Base-by-base conservation (phyloP, 129 eudicot species). In the Mikania micrantha region DNA sequence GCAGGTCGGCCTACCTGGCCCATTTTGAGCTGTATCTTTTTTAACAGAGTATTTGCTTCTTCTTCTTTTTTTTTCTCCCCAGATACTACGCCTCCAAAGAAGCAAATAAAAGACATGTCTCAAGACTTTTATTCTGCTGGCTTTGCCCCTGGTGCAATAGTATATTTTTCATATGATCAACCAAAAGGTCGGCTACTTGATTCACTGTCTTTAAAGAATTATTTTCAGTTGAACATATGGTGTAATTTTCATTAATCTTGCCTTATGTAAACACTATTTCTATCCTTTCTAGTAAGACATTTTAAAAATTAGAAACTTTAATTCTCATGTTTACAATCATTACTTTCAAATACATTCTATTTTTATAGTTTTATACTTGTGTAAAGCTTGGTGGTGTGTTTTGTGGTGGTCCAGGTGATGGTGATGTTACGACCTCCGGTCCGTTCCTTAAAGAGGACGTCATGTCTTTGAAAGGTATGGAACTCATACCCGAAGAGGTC, bases 11-110 rank as follows among this genome's bases (percentile, higher is more conserved):
- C 15, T 0, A 59, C 0, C 24, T 24, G 5, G 7, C 64, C 41
- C 64, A 58, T 32, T 25, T 59, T 59, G 65, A 28, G 42, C 65
- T 66, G 38, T 10, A n/a, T n/a, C n/a, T n/a, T 40, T 25, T 35
- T 17, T 17, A 59, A n/a, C n/a, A 20, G 4, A 22, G 17, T 42
- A 11, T 19, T 71, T 38, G 7, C 32, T 16, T 24, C 1, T 27
- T 13, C 6, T 21, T 3, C 20, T 47, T 34, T 54, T 10, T 42
- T 44, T 40, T 69, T 57, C n/a, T n/a, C n/a, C n/a, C 40, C 80
- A 90, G 97, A 78, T 47, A 92, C 96, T 13, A 84, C 96, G 62
- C 98, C 98, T 80, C 98, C 98, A 24, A 92, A 88, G 83, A 88
- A 88, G 90, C 88, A 70, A 77, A 64, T 92, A 47, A 85, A 77